Evolutionary conservation across 257 asterid species (phyloP).

Genomic region (Solanum ossicruentum): DNA sequence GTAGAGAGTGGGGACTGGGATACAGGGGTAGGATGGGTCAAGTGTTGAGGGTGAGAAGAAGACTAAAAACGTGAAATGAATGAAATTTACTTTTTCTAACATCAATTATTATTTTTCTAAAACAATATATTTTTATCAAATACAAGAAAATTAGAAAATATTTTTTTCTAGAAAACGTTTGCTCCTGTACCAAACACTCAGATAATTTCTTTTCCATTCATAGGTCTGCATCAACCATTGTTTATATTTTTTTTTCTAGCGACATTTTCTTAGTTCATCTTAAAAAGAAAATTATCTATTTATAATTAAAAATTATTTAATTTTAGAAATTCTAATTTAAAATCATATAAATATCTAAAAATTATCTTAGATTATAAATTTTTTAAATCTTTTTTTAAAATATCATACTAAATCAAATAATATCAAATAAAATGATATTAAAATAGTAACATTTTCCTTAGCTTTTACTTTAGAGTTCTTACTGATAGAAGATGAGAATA

Average conservation of each 20-base stretch:
- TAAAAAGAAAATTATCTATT: no score
- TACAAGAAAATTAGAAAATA: background rate
- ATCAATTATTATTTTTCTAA: background rate
- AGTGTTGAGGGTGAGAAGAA: background rate
- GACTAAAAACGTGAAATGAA: background rate
- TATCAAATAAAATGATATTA: no score
- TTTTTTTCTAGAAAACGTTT: background rate
- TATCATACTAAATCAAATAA: no score
- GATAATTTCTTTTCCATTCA: background rate
- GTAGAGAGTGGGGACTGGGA: background rate
- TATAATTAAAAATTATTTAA: no score
- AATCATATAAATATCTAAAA: no score
- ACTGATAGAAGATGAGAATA: background rate
- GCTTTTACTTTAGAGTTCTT: background rate
- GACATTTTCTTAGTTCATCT: no score
- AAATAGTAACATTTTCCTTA: no score
- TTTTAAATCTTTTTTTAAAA: no score
- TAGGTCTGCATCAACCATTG: background rate
- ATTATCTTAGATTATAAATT: no score
- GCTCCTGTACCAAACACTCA: background rate
- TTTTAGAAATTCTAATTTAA: no score
- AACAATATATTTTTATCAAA: background rate
- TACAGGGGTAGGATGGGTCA: background rate
- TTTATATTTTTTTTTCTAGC: background rate
- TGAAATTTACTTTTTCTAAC: background rate